Conservation (phyloP, 1,284 basidiomycete genomes). For the Trichosporon sp. region DNA sequence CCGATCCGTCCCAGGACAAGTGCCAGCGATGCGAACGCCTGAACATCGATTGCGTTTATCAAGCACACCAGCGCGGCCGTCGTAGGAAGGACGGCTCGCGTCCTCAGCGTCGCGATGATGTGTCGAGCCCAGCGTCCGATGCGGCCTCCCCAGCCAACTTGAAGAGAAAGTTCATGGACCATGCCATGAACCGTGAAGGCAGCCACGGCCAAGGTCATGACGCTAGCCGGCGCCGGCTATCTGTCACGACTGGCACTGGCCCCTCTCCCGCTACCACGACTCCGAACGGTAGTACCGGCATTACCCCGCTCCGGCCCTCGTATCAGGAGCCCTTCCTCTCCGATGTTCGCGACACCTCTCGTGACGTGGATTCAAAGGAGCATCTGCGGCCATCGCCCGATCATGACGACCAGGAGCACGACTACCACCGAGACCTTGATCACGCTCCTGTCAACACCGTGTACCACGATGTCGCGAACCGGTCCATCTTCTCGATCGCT, state of each 20-base stretch:
- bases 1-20: slow-evolving; percentile 5
- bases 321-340: not conserved
- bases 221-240: not conserved
- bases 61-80: slow-evolving; percentile 20
- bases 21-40: slow-evolving; percentile 20
- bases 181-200: not conserved
- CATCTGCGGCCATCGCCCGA: not conserved
- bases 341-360: not conserved
- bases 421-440: not conserved
- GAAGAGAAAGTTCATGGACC: not conserved
- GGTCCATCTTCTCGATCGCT: slow-evolving; percentile 20
- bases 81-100: slow-evolving; percentile 11
- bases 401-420: not conserved
- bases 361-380: slow-evolving; percentile 1
- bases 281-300: not conserved
- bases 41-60: slow-evolving; percentile 17
- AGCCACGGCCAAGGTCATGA: not conserved
- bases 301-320: not conserved
- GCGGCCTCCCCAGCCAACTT: not conserved
- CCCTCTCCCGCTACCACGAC: not conserved
- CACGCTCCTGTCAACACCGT: slow-evolving; percentile 19
- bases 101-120: not conserved
- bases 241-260: not conserved
- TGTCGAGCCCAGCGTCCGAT: not conserved
- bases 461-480: slow-evolving; percentile 21